Evolutionary conservation across 495 filamentous ascomycete species (phyloP), one percentile per base, ranked within the genome.

Genomic region (Durotheca rogersii): DNA sequence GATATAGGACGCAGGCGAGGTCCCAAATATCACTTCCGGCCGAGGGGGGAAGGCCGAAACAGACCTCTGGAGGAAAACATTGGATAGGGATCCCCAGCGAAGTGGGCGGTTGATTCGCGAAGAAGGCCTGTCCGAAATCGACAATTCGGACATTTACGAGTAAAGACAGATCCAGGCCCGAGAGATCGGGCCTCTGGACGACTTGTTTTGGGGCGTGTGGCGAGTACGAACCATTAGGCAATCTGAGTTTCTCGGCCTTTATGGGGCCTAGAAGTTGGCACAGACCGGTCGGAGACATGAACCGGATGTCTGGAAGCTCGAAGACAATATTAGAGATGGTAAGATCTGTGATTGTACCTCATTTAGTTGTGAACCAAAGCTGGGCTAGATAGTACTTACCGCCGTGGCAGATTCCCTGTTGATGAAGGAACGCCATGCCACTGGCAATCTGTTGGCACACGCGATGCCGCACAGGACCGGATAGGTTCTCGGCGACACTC

Each of bases 371-470:
- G 11, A n/a, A 33, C 11, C 11, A 33, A 33, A n/a, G 31, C 10
- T 4, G 31, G 4, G 4, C 3, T 4, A n/a, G 4, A 16, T 7
- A 17, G 3, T 1, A 4, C 33, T 16, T 36, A 36, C 33, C 33
- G 3, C 33, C 33, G 10, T 36, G 33, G 12, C 33, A 36, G 3
- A 36, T 17, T 36, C 33, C 33, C 5, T 36, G 6, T 2, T 36
- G 3, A 11, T 36, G 33, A 16, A 36, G 33, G 14, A 16, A 36
- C 5, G 33, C 5, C 14, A 36, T 11, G n/a, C 14, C 33, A 16
- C 33, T 36, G 12, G 33, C 33, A 11, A 36, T 36, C 18, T 36
- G 33, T 36, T 36, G 6, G 12, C 33, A 36, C n/a, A 36, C 33
- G 2, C 10, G 33, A 16, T 16, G 33, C 3, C 14, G 33, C 10